phyloP scores from a whole-genome alignment of 2,329 filamentous ascomycete species.

The Cercospora berteroae region DNA sequence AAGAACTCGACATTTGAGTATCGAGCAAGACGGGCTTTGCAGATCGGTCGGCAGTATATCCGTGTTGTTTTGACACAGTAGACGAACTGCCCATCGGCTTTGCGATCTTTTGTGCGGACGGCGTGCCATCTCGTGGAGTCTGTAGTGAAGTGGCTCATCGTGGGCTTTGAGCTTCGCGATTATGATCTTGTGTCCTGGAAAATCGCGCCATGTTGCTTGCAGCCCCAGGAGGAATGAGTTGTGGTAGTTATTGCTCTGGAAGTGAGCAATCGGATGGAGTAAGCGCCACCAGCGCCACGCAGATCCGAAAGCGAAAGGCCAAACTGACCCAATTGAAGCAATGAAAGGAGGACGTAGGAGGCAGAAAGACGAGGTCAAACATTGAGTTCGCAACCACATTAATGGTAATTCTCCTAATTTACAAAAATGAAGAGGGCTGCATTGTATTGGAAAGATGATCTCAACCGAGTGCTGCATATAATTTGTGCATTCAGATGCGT shows the following conservation, averaged over 20 bases:
- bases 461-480: neutral
- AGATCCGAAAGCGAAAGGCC: neutral
- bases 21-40: slow-evolving; percentile 58
- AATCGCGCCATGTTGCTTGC: neutral
- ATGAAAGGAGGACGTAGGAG: no score
- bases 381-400: no score
- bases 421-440: no score
- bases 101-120: slow-evolving; percentile 13
- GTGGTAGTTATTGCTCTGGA: neutral
- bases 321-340: no score
- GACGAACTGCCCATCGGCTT: slow-evolving; percentile 45
- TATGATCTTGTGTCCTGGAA: no score
- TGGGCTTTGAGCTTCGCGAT: neutral
- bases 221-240: neutral
- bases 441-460: neutral
- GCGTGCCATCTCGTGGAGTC: slow-evolving; percentile 16
- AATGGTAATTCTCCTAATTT: no score
- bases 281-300: neutral
- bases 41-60: slow-evolving; percentile 62
- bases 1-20: slow-evolving; percentile 60
- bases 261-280: slow-evolving; percentile 4
- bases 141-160: neutral
- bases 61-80: slow-evolving; percentile 56
- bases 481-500: neutral
- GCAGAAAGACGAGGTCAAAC: no score